Evolutionary conservation across 176 grass and related monocot species (phyloP), one percentile per base, ranked within the genome.

Genomic region (Panicum miliaceum): DNA sequence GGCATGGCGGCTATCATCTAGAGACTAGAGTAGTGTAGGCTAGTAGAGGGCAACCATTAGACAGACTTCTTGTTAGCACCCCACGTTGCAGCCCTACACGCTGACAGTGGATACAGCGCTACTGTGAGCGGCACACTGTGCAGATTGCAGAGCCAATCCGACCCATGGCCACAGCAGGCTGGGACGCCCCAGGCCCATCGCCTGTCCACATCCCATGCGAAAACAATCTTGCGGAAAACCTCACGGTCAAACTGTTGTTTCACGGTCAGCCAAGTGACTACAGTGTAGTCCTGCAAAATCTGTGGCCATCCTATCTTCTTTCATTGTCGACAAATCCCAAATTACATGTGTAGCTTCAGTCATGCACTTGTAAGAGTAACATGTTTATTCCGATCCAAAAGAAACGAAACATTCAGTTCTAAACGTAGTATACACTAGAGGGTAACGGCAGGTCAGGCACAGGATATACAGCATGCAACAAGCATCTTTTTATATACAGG

Each of bases 401-500:
- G 26, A 19, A 45, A 57, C 35, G 11, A 79, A 75, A 27, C 19
- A 73, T 9, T 5, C 0, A 60, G 20, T 65, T 46, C 22, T 23
- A 48, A 48, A 63, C 46, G 62, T 7, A 47, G 37, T 7, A 54
- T 18, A 88, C 25, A 73, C 12, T 56, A 73, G 25, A 52, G 26
- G 27, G 26, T 26, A 51, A 34, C 45, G 25, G 19, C 25, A 54
- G 35, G 22, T 71, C 0, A 66, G 43, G 22, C 12, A 50, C 20
- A 47, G 19, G 22, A 78, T 89, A 77, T 81, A 81, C 78, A 71
- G 7, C 19, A 41, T 13, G 50, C 18, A 70, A 53, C 16, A 42
- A 65, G 20, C 58, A 15, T 14, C 43, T 75, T 75, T 60, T 61
- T 84, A 73, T 62, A 62, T 79, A 84, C 89, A 75, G 50, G 45